Evolutionary conservation across 352 stramenopile genomes (phyloP).

Genomic region (Globisporangium paroecandrum): DNA sequence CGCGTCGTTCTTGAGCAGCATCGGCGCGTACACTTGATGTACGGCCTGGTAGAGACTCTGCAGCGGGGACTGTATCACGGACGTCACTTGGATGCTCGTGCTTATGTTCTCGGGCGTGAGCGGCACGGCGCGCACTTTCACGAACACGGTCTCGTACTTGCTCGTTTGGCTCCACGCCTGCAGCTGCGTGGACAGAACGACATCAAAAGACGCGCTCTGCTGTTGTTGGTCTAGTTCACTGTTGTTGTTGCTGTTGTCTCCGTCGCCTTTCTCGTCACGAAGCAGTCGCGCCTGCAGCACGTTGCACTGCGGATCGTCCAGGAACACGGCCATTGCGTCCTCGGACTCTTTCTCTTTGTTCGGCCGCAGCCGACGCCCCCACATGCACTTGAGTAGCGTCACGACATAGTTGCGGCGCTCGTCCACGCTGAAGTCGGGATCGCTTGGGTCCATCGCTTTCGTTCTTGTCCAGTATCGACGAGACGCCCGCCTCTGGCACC

Average conservation of each 20-base stretch:
- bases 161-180: constrained; percentile 7
- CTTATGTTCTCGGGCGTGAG: constrained; percentile 72
- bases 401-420: constrained; percentile 57
- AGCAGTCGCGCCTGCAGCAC: constrained; percentile 48
- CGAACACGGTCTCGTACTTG: constrained; percentile 44
- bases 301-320: constrained; percentile 64
- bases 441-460: constrained; percentile 24
- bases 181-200: constrained; percentile 34
- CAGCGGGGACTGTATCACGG: constrained; percentile 62
- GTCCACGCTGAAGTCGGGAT: constrained; percentile 34
- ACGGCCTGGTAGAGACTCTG: constrained; percentile 78
- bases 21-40: constrained; percentile 78
- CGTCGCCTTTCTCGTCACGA: constrained; percentile 7
- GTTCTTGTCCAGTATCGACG: background rate
- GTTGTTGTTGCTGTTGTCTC: constrained; percentile 18
- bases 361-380: constrained; percentile 41
- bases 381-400: constrained; percentile 60
- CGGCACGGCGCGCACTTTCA: constrained; percentile 49
- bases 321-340: constrained; percentile 55
- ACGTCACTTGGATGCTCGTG: constrained; percentile 68
- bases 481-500: background rate
- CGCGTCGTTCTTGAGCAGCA: constrained; percentile 56
- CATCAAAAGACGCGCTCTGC: constrained; percentile 1
- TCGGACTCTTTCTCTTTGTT: constrained; percentile 35
- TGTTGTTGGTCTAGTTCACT: background rate